Evolutionary conservation across 2,329 filamentous ascomycete species (phyloP), one percentile per base, ranked within the genome.

Genomic region (Graphilbum sp.): DNA sequence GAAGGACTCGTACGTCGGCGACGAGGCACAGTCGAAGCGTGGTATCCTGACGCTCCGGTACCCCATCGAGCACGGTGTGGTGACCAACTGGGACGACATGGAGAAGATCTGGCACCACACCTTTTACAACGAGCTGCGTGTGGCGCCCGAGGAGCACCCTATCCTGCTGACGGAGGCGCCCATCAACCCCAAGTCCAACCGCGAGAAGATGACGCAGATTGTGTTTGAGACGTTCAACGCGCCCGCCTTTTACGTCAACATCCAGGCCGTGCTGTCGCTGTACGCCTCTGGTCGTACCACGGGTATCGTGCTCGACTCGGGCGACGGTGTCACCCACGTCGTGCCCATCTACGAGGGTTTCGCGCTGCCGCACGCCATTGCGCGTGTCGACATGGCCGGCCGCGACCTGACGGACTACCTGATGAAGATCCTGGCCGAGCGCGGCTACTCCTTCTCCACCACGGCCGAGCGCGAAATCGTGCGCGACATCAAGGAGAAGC

Each of bases 41-140:
- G 90, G 90, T 94, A 96, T 98, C 71, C 79, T 98, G 56, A 96
- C 88, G 49, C 78, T 98, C 63, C 81, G 90, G 74, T 98, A 98
- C 72, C 90, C 90, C 62, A 98, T 98, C 64, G 90, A 98, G 78
- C 90, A 98, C 79, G 90, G 90, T 90, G 90, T 98, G 58, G 90
- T 98, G 62, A 98, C 90, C 72, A 96, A 96, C 84, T 98, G 90
- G 90, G 90, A 98, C 66, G 90, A 96, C 67, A 96, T 96, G 90
- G 90, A 96, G 76, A 96, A 96, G 81, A 96, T 98, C 57, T 98
- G 90, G 90, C 90, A 98, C 69, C 90, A 98, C 84, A 96, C 90
- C 62, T 98, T 98, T 78, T 98, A 96, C 84, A 98, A 98, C 72
- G 90, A 98, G 76, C 77, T 98, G 61, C 88, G 90, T 88, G 90